Percentiles rank a stretch among this genome's conserved stretches.
phyloP scores from a whole-genome alignment of 192 early-diverging fungal genomes.

The Mortierella alpina region DNA sequence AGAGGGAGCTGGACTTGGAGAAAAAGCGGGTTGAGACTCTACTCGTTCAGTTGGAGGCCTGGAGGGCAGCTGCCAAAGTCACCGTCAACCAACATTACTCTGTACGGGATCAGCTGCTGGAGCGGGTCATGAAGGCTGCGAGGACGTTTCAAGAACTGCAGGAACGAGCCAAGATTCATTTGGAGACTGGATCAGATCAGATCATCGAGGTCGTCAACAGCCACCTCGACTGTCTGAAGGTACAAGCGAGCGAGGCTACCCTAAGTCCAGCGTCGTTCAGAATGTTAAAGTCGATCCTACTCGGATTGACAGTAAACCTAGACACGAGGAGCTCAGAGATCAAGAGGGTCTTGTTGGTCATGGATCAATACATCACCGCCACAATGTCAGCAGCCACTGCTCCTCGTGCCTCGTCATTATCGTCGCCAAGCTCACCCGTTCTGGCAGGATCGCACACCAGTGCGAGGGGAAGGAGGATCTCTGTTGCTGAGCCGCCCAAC shows the following conservation, averaged over 20 bases:
- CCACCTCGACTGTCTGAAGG: conserved; percentile 34
- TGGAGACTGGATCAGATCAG: conserved; percentile 52
- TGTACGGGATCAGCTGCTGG: conserved; percentile 39
- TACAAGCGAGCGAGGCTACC: conserved; percentile 24
- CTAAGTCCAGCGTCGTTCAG: conserved; percentile 20
- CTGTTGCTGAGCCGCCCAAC: conserved; percentile 1
- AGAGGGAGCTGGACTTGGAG: conserved; percentile 41
- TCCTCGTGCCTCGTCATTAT: conserved; percentile 3
- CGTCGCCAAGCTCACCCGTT: conserved; percentile 33
- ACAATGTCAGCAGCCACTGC: background rate
- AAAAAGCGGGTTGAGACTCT: conserved; percentile 36
- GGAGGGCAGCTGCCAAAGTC: conserved; percentile 42
- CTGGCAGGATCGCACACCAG: background rate
- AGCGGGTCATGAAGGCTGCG: conserved; percentile 47
- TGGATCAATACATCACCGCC: conserved; percentile 34
- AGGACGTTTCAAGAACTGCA: conserved; percentile 40
- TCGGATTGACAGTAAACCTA: conserved; percentile 40
- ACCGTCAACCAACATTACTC: conserved; percentile 53
- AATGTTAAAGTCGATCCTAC: conserved; percentile 47
- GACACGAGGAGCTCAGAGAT: conserved; percentile 50
- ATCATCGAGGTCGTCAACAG: conserved; percentile 32
- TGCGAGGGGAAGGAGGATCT: conserved; percentile 14
- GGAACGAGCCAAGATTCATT: conserved; percentile 37
- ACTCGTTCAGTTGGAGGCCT: conserved; percentile 42
- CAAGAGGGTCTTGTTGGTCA: conserved; percentile 29